Base-by-base conservation (phyloP, 441 rosid genomes). In the Adansonia rubrostipa region DNA sequence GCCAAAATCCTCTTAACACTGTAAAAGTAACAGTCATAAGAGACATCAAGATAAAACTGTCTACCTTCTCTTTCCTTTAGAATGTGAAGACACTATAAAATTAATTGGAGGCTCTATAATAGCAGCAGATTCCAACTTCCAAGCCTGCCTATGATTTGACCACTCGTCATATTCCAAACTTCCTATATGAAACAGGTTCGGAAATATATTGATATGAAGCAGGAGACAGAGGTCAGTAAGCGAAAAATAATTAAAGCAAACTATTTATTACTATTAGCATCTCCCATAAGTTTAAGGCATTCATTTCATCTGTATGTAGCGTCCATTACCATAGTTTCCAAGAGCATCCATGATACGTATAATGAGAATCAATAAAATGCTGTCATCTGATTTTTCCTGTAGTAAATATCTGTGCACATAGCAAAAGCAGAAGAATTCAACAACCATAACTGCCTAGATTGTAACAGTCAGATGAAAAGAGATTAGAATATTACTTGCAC, bases 81-180 rank as follows among this genome's bases (percentile, higher is more conserved):
- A 90, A 88, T 92, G 95, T 79, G 91, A 88, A 72, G 92, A 88
- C 70, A 90, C 91, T 73, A 97, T 92, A 87, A 92, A 97, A 87
- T 97, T 97, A 80, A 91, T 86, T 47, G 99, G 92, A 87, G 99
- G 99, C 88, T 97, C 99, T 64, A 93, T 83, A 80, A 95, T 92
- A 72, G 98, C 98, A 83, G 99, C 95, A 82, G 98, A 93, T 86
- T 97, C 99, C 90, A 95, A 87, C 92, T 95, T 95, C 99, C 98
- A 95, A 75, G 97, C 97, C 90, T 95, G 99, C 88, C 97, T 88
- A 86, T 97, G 99, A 89, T 93, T 92, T 80, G 93, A 88, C 99
- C 99, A 95, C 85, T 95, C 99, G 60, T 93, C 98, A 85, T 86
- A 97, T 88, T 97, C 99, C 91, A 92, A 82, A 84, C 97, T 92